Conservation (phyloP, 441 rosid species). For the Euphorbia schlechtendalii region DNA sequence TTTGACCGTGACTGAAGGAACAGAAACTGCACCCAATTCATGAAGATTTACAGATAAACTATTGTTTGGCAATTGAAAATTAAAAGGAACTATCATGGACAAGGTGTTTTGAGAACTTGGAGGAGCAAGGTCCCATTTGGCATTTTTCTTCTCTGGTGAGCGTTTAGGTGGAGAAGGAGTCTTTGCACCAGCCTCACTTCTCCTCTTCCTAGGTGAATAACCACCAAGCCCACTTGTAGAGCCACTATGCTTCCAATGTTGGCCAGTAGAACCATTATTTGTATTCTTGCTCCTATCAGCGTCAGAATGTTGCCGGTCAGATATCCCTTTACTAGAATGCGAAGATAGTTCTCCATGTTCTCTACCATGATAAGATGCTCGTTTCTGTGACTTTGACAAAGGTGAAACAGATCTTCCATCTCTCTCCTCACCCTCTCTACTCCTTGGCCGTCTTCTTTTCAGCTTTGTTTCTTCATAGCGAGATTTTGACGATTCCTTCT, state of each 20-base stretch:
- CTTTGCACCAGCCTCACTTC: slow-evolving; percentile 50
- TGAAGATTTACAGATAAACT: slow-evolving; percentile 30
- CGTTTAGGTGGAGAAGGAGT: slow-evolving; percentile 64
- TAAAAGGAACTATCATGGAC: slow-evolving; percentile 37
- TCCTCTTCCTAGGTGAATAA: slow-evolving; percentile 88
- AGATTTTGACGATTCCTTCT: slow-evolving; percentile 44
- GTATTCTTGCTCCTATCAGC: slow-evolving; percentile 31
- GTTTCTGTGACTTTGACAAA: slow-evolving; percentile 44
- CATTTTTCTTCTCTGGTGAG: slow-evolving; percentile 69
- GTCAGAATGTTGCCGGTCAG: slow-evolving; percentile 43
- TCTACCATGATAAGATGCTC: slow-evolving; percentile 33
- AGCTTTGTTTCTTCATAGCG: slow-evolving; percentile 35
- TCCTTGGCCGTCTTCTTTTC: slow-evolving; percentile 66
- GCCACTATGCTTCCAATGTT: slow-evolving; percentile 42
- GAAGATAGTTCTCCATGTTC: slow-evolving; percentile 38
- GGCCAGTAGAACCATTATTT: slow-evolving; percentile 45
- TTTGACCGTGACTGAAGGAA: slow-evolving; percentile 33
- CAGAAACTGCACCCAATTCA: slow-evolving; percentile 36
- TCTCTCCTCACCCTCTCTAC: slow-evolving; percentile 50
- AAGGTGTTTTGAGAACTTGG: slow-evolving; percentile 25
- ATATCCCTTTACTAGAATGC: slow-evolving; percentile 38
- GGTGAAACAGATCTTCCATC: slow-evolving; percentile 47
- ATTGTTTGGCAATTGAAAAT: slow-evolving; percentile 35
- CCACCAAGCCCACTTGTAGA: slow-evolving; percentile 81
- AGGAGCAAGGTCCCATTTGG: slow-evolving; percentile 76